Evolutionary conservation across 768 basidiomycete genomes (phyloP).

Genomic region (Termitomyces sp.): DNA sequence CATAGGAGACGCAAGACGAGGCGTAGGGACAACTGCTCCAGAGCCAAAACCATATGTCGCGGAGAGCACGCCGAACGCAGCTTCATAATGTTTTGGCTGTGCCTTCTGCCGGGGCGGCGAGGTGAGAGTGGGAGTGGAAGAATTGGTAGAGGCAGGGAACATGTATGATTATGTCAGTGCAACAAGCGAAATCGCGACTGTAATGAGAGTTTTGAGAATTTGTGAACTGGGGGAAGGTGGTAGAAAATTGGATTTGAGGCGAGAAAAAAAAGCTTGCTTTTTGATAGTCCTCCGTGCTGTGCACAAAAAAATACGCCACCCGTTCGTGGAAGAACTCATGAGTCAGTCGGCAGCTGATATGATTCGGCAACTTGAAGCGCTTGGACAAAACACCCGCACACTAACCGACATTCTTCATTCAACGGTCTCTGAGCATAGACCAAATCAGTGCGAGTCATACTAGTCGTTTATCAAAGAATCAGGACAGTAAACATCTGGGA

Average conservation of each 20-base stretch:
- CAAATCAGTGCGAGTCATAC: background rate
- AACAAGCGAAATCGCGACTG: too few relatives aligned
- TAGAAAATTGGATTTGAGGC: too few relatives aligned
- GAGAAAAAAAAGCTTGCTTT: background rate
- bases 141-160: slow-evolving; percentile 5
- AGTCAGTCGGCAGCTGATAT: background rate
- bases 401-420: background rate
- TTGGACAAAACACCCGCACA: background rate
- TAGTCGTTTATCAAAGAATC: background rate
- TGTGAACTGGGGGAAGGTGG: background rate
- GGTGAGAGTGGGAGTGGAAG: slow-evolving; percentile 6
- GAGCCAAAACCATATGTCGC: slow-evolving; percentile 17
- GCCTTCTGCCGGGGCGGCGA: background rate
- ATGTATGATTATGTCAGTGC: background rate
- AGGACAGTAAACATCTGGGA: background rate
- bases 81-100: slow-evolving; percentile 16
- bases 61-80: slow-evolving; percentile 16
- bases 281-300: background rate
- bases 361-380: background rate
- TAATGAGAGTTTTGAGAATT: too few relatives aligned
- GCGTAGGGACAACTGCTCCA: background rate
- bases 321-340: background rate
- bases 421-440: background rate
- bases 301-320: background rate
- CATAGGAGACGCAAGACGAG: background rate